These are phyloP conservation scores for Rhodotorula diobovata DNA, from an alignment of 768 basidiomycete species.

Conservation along the genomic window DNA sequence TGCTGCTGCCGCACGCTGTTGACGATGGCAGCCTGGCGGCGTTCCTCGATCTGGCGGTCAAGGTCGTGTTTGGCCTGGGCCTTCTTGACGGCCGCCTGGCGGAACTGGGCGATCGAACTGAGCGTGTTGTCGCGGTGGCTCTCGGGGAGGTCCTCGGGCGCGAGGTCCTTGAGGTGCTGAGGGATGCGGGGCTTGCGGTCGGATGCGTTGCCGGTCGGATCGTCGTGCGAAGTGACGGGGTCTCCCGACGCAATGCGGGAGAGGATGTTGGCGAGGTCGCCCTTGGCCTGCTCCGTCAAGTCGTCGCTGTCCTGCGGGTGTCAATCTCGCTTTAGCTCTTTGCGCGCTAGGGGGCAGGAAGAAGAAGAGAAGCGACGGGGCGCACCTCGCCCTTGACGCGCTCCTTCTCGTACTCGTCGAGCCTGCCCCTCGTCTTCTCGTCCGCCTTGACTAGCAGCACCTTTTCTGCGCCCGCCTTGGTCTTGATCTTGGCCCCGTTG, in stretches of 20 bases:
- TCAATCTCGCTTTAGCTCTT: background rate
- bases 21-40: slow-evolving; percentile 42
- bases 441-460: slow-evolving; percentile 84
- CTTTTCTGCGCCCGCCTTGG: slow-evolving; percentile 61
- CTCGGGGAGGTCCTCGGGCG: slow-evolving; percentile 94
- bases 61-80: slow-evolving; percentile 70
- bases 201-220: background rate
- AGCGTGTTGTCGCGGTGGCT: slow-evolving; percentile 82
- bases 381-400: slow-evolving; percentile 77
- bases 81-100: slow-evolving; percentile 85
- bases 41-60: slow-evolving; percentile 53
- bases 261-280: slow-evolving; percentile 30
- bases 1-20: slow-evolving; percentile 54
- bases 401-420: slow-evolving; percentile 77
- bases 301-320: slow-evolving; percentile 64
- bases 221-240: slow-evolving; percentile 4
- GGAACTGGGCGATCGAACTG: slow-evolving; percentile 91
- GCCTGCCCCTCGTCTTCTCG: slow-evolving; percentile 81
- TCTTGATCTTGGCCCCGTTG: slow-evolving; percentile 62
- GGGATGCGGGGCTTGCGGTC: slow-evolving; percentile 49
- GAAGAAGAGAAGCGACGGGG: slow-evolving; percentile 32
- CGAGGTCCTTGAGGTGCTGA: slow-evolving; percentile 81
- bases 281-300: slow-evolving; percentile 47
- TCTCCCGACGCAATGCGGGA: slow-evolving; percentile 22
- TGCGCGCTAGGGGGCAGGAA: background rate